Conservation (phyloP, 1,284 basidiomycete genomes). For the Boletus semigastroideus region DNA sequence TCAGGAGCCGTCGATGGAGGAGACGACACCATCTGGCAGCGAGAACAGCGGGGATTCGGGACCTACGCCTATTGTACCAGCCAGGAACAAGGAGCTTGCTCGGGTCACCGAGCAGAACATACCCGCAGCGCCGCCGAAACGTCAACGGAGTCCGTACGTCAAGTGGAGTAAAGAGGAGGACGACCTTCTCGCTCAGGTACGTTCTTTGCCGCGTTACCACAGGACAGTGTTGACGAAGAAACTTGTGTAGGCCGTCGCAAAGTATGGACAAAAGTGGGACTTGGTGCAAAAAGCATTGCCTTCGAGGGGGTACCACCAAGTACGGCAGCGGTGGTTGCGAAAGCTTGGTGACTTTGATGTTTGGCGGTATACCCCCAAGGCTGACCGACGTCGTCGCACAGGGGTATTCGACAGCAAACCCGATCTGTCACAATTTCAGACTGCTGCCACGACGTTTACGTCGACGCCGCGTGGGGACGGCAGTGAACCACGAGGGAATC, state of each 20-base stretch:
- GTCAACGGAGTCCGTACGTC: constrained; percentile 39
- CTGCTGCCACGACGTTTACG: constrained; percentile 19
- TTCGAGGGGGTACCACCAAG: constrained; percentile 39
- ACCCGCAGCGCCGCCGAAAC: constrained; percentile 16
- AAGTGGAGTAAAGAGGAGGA: constrained; percentile 43
- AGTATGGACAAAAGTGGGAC: constrained; percentile 43
- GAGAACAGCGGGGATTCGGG: not conserved
- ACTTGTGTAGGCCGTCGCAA: constrained; percentile 34
- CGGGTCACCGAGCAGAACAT: constrained; percentile 26
- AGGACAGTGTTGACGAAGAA: not conserved
- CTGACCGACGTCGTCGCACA: constrained; percentile 5
- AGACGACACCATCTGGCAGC: not conserved
- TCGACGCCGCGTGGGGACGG: constrained; percentile 19
- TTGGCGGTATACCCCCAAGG: not conserved
- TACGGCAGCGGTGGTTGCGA: constrained; percentile 40
- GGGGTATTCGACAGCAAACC: constrained; percentile 41
- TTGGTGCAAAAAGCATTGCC: constrained; percentile 40
- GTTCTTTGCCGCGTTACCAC: not conserved
- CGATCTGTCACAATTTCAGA: constrained; percentile 36
- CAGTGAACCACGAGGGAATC: constrained; percentile 32
- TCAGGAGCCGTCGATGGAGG: not conserved
- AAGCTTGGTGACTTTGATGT: constrained; percentile 30
- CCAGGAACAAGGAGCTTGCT: constrained; percentile 24
- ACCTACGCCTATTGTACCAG: not conserved
- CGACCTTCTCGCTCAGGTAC: constrained; percentile 38